Percentiles rank a stretch among this genome's conserved stretches.
Conservation (phyloP, 805 yeast genomes). For the Candida ipomoeae region DNA sequence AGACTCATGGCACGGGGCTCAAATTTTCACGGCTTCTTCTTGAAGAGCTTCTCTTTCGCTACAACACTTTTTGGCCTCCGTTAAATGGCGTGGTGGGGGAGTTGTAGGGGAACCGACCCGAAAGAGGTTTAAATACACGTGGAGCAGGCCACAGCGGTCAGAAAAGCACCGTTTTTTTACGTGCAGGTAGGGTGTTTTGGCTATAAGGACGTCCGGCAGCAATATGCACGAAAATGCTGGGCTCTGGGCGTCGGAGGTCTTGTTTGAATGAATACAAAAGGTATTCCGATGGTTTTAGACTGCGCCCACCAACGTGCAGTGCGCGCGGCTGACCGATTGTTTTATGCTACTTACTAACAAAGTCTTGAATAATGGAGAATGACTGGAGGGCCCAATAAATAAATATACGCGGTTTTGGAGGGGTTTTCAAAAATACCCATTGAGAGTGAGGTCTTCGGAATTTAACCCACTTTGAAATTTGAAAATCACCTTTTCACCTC, state of each 20-base stretch:
- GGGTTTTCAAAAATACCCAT: too few species aligned
- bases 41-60: not conserved
- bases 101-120: not conserved
- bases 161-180: not conserved
- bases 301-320: slow-evolving; percentile 4
- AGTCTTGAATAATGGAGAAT: too few species aligned
- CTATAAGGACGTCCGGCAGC: not conserved
- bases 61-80: not conserved
- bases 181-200: not conserved
- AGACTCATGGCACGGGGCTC: not conserved
- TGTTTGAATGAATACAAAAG: not conserved
- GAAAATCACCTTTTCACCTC: too few species aligned
- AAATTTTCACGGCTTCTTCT: not conserved
- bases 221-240: too few species aligned
- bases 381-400: too few species aligned
- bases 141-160: not conserved
- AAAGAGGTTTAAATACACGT: not conserved
- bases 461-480: too few species aligned
- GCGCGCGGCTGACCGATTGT: slow-evolving; percentile 5
- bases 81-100: not conserved
- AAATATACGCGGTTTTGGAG: too few species aligned
- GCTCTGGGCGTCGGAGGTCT: not conserved
- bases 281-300: not conserved
- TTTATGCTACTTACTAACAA: not conserved
- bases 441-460: too few species aligned